A percentile compares a stretch with the other conserved stretches of the same genome.
Evolutionary conservation across 2,329 filamentous ascomycete genomes (phyloP).

Genomic region (Didymosphaeria variabile): DNA sequence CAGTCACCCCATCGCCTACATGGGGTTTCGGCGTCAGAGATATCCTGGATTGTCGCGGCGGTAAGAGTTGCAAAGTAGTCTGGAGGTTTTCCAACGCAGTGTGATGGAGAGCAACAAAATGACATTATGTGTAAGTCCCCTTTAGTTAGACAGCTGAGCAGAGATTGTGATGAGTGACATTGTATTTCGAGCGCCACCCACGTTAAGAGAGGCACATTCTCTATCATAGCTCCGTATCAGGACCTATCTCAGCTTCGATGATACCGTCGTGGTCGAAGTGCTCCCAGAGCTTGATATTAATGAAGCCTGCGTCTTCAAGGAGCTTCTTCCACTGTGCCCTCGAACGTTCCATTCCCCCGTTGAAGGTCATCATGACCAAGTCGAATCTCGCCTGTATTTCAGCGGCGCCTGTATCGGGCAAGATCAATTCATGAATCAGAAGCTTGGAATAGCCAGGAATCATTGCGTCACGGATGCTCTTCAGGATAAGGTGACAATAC

Average conservation of each 20-base stretch:
- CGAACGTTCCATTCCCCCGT: conserved; percentile 17
- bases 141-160: too few relatives aligned
- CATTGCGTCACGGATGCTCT: conserved; percentile 24
- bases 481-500: conserved; percentile 26
- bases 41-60: too few relatives aligned
- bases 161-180: too few relatives aligned
- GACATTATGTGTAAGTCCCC: too few relatives aligned
- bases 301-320: conserved; percentile 9
- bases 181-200: too few relatives aligned
- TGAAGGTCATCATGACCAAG: conserved; percentile 21
- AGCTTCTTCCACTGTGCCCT: conserved; percentile 7
- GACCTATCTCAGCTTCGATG: conserved; percentile 6
- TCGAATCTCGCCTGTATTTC: conserved; percentile 16
- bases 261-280: conserved; percentile 6
- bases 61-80: too few relatives aligned
- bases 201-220: too few relatives aligned
- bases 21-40: too few relatives aligned
- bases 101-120: too few relatives aligned
- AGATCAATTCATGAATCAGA: conserved; percentile 26
- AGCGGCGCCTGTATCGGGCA: conserved; percentile 20
- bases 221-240: too few relatives aligned
- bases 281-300: neutral
- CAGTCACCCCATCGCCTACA: too few relatives aligned
- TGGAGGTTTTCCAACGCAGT: too few relatives aligned
- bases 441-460: conserved; percentile 28